These are phyloP conservation scores for Phytophthora kernoviae DNA, from an alignment of 352 stramenopile genomes.

Conservation along the genomic window DNA sequence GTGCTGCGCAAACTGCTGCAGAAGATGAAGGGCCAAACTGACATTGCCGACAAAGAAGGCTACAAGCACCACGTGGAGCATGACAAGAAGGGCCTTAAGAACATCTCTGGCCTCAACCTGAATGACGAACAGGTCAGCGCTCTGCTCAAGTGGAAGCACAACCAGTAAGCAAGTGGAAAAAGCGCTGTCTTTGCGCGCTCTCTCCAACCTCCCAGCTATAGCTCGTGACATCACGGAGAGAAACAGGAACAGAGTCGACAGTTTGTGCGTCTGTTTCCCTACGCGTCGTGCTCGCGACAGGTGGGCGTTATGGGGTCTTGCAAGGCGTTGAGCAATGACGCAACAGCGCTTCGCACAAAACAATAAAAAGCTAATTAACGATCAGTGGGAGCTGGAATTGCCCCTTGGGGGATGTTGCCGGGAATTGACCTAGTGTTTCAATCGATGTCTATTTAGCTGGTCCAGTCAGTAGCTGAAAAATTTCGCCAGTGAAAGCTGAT, in stretches of 20 bases:
- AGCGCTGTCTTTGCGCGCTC: conserved; percentile 3
- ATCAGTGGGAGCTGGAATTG: conserved; percentile 19
- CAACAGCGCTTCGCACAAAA: conserved; percentile 22
- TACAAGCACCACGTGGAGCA: conserved; percentile 76
- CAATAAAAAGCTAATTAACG: conserved; percentile 42
- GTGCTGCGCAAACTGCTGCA: conserved; percentile 84
- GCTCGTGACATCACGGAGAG: conserved; percentile 13
- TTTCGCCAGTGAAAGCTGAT: not conserved
- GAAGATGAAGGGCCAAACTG: conserved; percentile 87
- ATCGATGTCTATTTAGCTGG: not conserved
- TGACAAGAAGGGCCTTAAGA: conserved; percentile 76
- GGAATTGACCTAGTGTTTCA: not conserved
- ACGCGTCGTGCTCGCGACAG: conserved; percentile 10
- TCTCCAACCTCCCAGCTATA: conserved; percentile 9
- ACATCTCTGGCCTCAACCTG: conserved; percentile 68
- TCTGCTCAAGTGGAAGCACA: conserved; percentile 91
- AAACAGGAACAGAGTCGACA: conserved; percentile 13
- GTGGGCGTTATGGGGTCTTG: not conserved
- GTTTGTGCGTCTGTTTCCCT: conserved; percentile 13
- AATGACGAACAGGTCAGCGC: conserved; percentile 71
- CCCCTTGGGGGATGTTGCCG: not conserved
- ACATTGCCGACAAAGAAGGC: conserved; percentile 62
- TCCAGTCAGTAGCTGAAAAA: not conserved
- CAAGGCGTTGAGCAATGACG: conserved; percentile 1
- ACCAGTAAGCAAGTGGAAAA: conserved; percentile 59